Evolutionary conservation across 1,139 yeast genomes (phyloP).

Genomic region (Taphrina populina): DNA sequence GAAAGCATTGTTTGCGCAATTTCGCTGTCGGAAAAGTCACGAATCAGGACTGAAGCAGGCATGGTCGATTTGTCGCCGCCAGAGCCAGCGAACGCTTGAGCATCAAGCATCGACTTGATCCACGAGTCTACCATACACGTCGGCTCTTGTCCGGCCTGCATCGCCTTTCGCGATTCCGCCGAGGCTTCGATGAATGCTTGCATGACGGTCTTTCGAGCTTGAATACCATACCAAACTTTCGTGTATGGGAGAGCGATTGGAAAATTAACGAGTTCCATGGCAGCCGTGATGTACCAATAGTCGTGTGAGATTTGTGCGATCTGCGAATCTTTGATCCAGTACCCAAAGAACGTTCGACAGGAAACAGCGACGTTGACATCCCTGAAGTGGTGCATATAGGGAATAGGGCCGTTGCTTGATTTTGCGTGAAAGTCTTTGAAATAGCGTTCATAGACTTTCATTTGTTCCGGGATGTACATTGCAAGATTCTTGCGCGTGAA

Average conservation of each 20-base stretch:
- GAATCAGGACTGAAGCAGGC: slow-evolving; percentile 57
- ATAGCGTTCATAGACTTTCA: slow-evolving; percentile 76
- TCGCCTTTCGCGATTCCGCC: slow-evolving; percentile 73
- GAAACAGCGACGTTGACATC: slow-evolving; percentile 94
- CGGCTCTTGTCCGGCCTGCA: slow-evolving; percentile 75
- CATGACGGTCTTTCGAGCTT: slow-evolving; percentile 91
- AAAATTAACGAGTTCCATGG: slow-evolving; percentile 93
- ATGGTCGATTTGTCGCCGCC: slow-evolving; percentile 47
- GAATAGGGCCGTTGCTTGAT: slow-evolving; percentile 58
- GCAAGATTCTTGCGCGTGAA: slow-evolving; percentile 82
- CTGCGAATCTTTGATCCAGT: slow-evolving; percentile 86
- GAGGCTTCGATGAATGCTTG: slow-evolving; percentile 85
- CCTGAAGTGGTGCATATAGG: slow-evolving; percentile 89
- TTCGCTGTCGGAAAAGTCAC: slow-evolving; percentile 86
- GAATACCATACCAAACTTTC: slow-evolving; percentile 96
- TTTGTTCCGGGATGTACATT: slow-evolving; percentile 79
- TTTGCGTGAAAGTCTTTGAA: slow-evolving; percentile 62
- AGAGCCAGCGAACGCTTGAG: slow-evolving; percentile 54
- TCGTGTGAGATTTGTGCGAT: slow-evolving; percentile 84
- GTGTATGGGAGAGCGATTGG: slow-evolving; percentile 94
- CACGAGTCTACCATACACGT: slow-evolving; percentile 93
- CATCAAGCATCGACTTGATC: slow-evolving; percentile 80
- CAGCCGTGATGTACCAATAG: slow-evolving; percentile 87
- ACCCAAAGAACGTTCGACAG: slow-evolving; percentile 91
- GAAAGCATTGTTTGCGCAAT: slow-evolving; percentile 96